phyloP scores from a whole-genome alignment of 371 early-diverging fungal genomes.

The Umbelopsis sp. region DNA sequence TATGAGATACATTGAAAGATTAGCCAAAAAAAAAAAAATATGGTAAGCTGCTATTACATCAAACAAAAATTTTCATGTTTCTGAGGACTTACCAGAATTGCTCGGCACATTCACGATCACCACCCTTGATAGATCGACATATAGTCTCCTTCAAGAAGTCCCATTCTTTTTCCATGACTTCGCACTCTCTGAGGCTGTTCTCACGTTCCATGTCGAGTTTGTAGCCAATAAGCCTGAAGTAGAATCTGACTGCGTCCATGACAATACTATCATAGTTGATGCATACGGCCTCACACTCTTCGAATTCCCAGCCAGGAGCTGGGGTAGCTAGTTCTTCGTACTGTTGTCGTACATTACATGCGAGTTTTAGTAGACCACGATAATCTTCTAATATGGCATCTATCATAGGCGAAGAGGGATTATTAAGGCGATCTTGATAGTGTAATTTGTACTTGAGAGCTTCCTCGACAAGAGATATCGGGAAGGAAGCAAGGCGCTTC shows the following conservation, averaged over 20 bases:
- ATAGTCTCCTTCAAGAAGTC: conserved; percentile 68
- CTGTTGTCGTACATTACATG: conserved; percentile 73
- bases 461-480: conserved; percentile 78
- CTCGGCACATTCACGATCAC: conserved; percentile 75
- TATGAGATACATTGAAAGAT: conserved; percentile 17
- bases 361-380: conserved; percentile 70
- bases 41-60: not conserved
- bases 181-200: conserved; percentile 74
- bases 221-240: conserved; percentile 78
- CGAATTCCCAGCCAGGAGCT: conserved; percentile 73
- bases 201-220: conserved; percentile 60
- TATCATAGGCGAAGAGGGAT: conserved; percentile 72
- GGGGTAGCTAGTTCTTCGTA: conserved; percentile 68
- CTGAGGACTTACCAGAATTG: conserved; percentile 68
- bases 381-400: conserved; percentile 86
- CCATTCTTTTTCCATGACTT: conserved; percentile 85
- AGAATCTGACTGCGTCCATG: conserved; percentile 74
- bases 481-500: conserved; percentile 75
- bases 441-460: conserved; percentile 77
- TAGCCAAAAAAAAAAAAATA: not conserved
- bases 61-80: not conserved
- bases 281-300: conserved; percentile 58
- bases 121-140: conserved; percentile 71
- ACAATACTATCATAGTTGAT: conserved; percentile 73
- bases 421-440: conserved; percentile 71